Evolutionary conservation across 805 yeast species (phyloP), one percentile per base, ranked within the genome.

Genomic region (Myxozyma sirexii): DNA sequence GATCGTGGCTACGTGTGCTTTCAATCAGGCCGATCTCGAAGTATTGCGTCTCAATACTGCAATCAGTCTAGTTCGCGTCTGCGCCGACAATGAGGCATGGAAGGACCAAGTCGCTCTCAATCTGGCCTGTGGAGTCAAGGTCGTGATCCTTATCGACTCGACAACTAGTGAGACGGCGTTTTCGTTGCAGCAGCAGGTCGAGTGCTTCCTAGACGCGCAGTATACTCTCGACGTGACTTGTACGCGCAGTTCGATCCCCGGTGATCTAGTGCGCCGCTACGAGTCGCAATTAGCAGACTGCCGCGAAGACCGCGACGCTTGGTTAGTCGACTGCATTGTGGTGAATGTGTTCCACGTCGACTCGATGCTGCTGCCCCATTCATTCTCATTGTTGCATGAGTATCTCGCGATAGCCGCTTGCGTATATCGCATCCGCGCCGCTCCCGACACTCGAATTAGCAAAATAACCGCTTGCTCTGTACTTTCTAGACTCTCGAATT

Each of bases 251-350:
- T 33, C 45, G n/a, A 10, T 12, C 27, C 37, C 44, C 7, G 57
- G 57, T 8, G 44, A 38, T 29, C 12, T 53, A 12, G 37, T 53
- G 17, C 29, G 47, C 44, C 21, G 57, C 23, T 53, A 53, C 48
- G 44, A 53, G 23, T 35, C 57, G n/a, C 41, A 26, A 12, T 19
- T 46, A 29, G 49, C 26, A 7, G 39, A 35, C 21, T 29, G 15
- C 21, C 29, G 17, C 29, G 39, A 52, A 41, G 31, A 31, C 23
- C 42, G 56, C 29, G 49, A 42, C 35, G 39, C 41, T 7, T 53
- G 57, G 57, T 19, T 53, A 23, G 6, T 53, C 5, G 27, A 27
- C 37, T 13, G 44, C 19, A 24, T 13, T 10, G n/a, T 35, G 13
- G 47, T 43, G n/a, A 43, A 43, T 29, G 19, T 53, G 21, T 53